These are phyloP conservation scores for Globisporangium nunn DNA, from an alignment of 352 stramenopile species.

Conservation along the genomic window DNA sequence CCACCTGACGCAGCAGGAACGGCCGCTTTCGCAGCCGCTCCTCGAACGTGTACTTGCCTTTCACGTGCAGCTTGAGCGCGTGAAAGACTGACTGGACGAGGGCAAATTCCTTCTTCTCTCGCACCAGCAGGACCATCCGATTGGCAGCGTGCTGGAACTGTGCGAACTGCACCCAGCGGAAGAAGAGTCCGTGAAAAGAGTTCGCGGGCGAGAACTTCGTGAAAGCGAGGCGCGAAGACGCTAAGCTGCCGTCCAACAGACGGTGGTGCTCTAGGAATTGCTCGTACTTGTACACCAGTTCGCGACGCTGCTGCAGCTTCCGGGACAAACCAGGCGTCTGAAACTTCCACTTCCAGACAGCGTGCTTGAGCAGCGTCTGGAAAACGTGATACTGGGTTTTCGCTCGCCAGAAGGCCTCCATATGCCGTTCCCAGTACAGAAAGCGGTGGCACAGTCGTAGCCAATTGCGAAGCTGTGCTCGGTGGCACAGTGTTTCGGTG, in stretches of 20 bases:
- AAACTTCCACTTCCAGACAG: slow-evolving; percentile 45
- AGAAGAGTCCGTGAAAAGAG: slow-evolving; percentile 33
- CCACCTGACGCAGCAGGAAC: slow-evolving; percentile 35
- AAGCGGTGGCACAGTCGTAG: slow-evolving; percentile 48
- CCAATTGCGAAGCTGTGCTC: slow-evolving; percentile 52
- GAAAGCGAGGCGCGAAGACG: slow-evolving; percentile 23
- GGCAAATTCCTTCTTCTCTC: slow-evolving; percentile 28
- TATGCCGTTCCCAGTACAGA: slow-evolving; percentile 41
- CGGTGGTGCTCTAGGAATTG: slow-evolving; percentile 19
- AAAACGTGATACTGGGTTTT: slow-evolving; percentile 42
- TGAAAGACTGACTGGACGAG: slow-evolving; percentile 31
- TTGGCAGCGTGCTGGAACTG: slow-evolving; percentile 25
- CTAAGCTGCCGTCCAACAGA: slow-evolving; percentile 24
- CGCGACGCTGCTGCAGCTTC: slow-evolving; percentile 26
- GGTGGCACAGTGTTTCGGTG: slow-evolving; percentile 30
- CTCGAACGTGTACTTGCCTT: slow-evolving; percentile 34
- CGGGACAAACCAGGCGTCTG: slow-evolving; percentile 29
- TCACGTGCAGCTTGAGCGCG: slow-evolving; percentile 31
- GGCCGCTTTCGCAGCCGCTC: slow-evolving; percentile 16
- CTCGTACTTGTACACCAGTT: slow-evolving; percentile 36
- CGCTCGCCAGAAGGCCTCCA: slow-evolving; percentile 24
- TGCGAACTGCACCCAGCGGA: slow-evolving; percentile 52
- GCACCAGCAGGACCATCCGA: slow-evolving; percentile 17
- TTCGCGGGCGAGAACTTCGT: slow-evolving; percentile 44
- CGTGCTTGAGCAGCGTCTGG: slow-evolving; percentile 32